Base-by-base conservation (phyloP, 768 basidiomycete genomes). In the Grammothele lineata region DNA sequence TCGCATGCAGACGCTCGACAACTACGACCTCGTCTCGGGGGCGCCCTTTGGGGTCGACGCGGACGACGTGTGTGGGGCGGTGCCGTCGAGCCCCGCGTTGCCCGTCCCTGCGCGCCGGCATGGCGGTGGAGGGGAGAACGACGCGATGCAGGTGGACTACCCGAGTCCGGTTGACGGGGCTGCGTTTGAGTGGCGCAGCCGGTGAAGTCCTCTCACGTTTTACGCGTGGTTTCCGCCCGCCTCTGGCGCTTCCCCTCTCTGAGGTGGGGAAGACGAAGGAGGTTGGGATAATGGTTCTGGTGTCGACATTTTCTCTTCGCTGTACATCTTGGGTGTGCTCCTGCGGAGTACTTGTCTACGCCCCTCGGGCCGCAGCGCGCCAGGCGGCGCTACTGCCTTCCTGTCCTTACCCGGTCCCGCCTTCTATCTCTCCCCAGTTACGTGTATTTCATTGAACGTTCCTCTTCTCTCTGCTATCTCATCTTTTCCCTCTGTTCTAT, bases 81-180 rank as follows among this genome's bases (percentile, higher is more conserved):
- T 48, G 38, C 44, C 4, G 42, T 37, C 14, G 26, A 19, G 15
- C 34, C 32, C 36, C 38, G 42, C 3, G 48, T 32, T 0, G n/a
- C 47, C 17, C 50, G 50, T 12, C 41, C 46, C 11, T 42, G 50
- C 43, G 47, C n/a, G n/a, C n/a, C n/a, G n/a, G 52, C 27, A 46
- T 34, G 32, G 47, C 43, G 32, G 43, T 36, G 12, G 45, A 44
- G 7, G 39, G 43, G 32, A 40, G 42, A 15, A 44, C 23, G 39
- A 43, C 38, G 50, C 26, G 22, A 50, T 48, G 50, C 45, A 55
- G 37, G 40, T 47, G 34, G 57, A 58, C 45, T 56, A 58, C 37
- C 57, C 57, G n/a, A 58, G 57, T 45, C 57, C 57, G 2, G 44
- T 56, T 17, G 54, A 56, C 47, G 47, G 50, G n/a, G 44, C 45